Evolutionary conservation across 805 yeast species (phyloP), one percentile per base, ranked within the genome.

Genomic region (Babjeviella inositovora): DNA sequence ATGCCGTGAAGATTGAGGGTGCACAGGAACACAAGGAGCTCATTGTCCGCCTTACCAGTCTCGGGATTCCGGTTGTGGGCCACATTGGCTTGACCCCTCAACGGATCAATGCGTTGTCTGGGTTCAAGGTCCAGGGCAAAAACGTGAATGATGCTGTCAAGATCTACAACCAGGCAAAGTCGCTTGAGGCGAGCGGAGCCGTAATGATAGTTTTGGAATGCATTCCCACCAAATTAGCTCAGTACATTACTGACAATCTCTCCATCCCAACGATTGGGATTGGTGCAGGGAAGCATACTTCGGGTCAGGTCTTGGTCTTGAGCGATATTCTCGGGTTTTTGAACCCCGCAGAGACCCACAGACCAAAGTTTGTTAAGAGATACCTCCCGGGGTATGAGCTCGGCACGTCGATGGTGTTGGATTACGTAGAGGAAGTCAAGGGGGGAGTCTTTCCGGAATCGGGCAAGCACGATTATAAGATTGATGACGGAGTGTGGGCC

Each of bases 1-100:
- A 82, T 32, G 87, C 80, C 1, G 62, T 87, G 27, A 87, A 90
- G 41, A 39, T 90, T 8, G 98, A 90, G 49, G 93, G 93, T 5
- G 85, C 90, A 1, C 47, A 39, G 18, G 71, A 65, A 26, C 62
- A 60, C 26, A 43, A 68, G 3, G 51, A 61, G 2, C 64, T 74
- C 1, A 63, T 90, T 7, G 37, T 45, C 27, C 60, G 59, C 29
- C 46, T 87, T 11, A 57, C 71, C 2, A 41, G 58, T 4, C 54
- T 73, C 10, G 97, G 97, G 1, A 71, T 87, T 7, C 93, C 96
- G 0, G 84, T 84, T 3, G 61, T 81, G 50, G 96, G 92, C 2
- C 98, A 87, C 45, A 67, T 81, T 15, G 98, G 98, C 0, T 53
- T 87, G 15, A 81, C 93, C 4, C 98, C 98, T 2, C 97, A 90